Evolutionary conservation across 192 early-diverging fungal species (phyloP), one percentile per base, ranked within the genome.

Genomic region (Linnemannia zychae): DNA sequence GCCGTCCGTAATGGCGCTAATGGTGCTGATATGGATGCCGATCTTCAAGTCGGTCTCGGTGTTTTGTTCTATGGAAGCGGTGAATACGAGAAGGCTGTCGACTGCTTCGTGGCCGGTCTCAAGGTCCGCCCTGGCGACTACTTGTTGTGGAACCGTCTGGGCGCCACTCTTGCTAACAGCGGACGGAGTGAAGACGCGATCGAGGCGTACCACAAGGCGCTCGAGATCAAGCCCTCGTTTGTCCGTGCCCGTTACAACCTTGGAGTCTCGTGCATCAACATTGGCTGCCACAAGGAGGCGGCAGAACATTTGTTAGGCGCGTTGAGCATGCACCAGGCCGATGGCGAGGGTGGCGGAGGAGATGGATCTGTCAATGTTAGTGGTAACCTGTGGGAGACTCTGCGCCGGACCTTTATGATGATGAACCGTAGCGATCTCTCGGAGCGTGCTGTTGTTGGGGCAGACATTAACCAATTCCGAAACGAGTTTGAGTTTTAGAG

Each of bases 181-280:
- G 91, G 93, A 18, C 82, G 93, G 49, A 91, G 94, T 48, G 89
- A 91, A 47, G 91, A 93, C 68, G 98, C 98, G 16, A 95, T 99
- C 34, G 96, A 97, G 11, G 97, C 98, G 17, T 99, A 99, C 81
- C 96, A 95, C 83, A 92, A 95, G 33, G 99, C 99, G 7, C 89
- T 99, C 36, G 93, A 97, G 77, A 89, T 99, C 60, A 97, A 98
- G 75, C 98, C 99, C 4, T 93, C 93, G 28, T 99, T 96, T 91
- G 95, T 99, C 20, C 94, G 99, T 36, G 99, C 97, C n/a, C 91
- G 98, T 63, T 99, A 98, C 90, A 99, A 99, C 88, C 85, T 99
- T 52, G 97, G 97, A 11, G 94, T 99, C 44, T 93, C 94, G n/a
- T 97, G 97, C 81, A 95, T 99, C 66, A 97, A 98, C 82, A 90